phyloP scores from a whole-genome alignment of 768 basidiomycete genomes.

The Boletus sensibilis region DNA sequence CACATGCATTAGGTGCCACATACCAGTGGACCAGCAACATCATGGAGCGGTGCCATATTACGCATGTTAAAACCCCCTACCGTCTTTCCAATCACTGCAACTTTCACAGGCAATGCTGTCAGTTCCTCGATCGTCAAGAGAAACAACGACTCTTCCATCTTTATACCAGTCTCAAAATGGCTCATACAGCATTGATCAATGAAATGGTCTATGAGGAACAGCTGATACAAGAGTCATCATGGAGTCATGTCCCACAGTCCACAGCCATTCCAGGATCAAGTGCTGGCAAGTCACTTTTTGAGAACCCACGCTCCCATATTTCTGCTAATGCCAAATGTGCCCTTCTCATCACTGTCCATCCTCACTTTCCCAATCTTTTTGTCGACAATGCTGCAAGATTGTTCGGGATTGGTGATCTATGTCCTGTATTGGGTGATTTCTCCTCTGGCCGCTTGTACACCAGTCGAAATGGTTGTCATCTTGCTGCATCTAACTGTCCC shows the following conservation, averaged over 20 bases:
- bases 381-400: background rate
- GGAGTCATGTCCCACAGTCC: too few species aligned
- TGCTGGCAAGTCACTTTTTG: too few species aligned
- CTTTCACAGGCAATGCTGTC: slow-evolving; percentile 4
- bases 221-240: too few species aligned
- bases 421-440: slow-evolving; percentile 5
- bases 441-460: background rate
- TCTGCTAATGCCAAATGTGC: background rate
- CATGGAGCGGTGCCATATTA: slow-evolving; percentile 12
- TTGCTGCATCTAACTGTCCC: background rate
- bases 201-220: too few species aligned
- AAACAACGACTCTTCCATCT: slow-evolving; percentile 6
- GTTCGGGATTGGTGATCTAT: slow-evolving; percentile 3
- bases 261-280: too few species aligned
- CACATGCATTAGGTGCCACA: slow-evolving; percentile 27
- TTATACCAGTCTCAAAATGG: background rate
- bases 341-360: background rate
- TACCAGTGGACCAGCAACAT: slow-evolving; percentile 15
- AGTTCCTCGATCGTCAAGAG: slow-evolving; percentile 6
- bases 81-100: background rate
- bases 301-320: too few species aligned
- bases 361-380: slow-evolving; percentile 10
- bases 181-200: too few species aligned
- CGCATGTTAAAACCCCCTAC: slow-evolving; percentile 4
- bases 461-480: background rate